A percentile compares a stretch with the other conserved stretches of the same genome.
phyloP scores from a whole-genome alignment of 2,329 filamentous ascomycete species.

The Microsporum audouinii region DNA sequence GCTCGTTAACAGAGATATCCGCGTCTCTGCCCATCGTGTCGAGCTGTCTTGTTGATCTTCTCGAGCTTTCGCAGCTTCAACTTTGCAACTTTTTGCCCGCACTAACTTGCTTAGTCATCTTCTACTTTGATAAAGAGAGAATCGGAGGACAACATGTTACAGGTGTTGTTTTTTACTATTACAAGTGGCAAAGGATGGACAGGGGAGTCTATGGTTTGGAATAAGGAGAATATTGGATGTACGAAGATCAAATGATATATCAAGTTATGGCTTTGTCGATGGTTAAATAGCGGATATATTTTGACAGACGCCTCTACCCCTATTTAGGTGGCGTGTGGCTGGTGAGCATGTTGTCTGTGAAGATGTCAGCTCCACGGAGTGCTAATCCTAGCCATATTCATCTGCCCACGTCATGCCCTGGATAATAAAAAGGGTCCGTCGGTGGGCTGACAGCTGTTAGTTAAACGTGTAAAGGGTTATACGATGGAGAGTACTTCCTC shows the following conservation, averaged over 20 bases:
- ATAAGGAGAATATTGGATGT: background rate
- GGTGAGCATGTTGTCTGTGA: background rate
- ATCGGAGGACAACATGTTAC: too few relatives aligned
- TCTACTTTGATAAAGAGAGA: background rate
- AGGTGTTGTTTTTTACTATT: background rate
- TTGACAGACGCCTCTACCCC: background rate
- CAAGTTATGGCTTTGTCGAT: background rate
- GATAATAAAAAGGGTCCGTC: too few relatives aligned
- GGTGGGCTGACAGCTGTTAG: too few relatives aligned
- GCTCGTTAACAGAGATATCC: slow-evolving; percentile 81
- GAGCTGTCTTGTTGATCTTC: background rate
- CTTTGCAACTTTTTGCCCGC: background rate
- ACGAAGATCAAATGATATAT: background rate
- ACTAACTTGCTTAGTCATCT: background rate
- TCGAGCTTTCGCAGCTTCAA: background rate
- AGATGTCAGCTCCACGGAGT: background rate
- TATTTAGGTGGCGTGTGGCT: background rate
- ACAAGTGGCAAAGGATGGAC: background rate
- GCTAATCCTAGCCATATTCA: too few relatives aligned
- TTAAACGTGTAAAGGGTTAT: too few relatives aligned
- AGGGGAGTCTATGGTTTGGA: background rate
- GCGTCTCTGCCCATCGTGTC: slow-evolving; percentile 13
- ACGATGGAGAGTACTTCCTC: too few relatives aligned
- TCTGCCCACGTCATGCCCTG: too few relatives aligned
- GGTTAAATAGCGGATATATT: background rate